Base-by-base conservation (phyloP, 257 asterid species). In the Euphrasia confusa region DNA sequence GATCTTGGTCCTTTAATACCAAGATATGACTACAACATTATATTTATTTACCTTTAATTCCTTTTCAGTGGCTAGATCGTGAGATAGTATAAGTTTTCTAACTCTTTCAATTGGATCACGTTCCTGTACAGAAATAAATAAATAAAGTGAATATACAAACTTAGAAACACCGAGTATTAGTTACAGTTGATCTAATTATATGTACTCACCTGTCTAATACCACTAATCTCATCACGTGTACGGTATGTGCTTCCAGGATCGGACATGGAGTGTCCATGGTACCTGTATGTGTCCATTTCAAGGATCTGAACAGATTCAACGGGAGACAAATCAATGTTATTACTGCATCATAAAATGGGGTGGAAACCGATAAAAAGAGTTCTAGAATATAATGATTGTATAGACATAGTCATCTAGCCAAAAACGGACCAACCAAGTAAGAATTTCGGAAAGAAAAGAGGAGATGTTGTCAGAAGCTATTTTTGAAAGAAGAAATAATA, bases 211-310 rank as follows among this genome's bases (percentile, higher is more conserved):
- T 86, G 91, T 74, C 95, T 80, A 71, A 86, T 78, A 48, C 83
- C 91, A 74, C 78, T 74, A 72, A 86, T 83, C 73, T 79, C 95
- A 66, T 81, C 91, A 71, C 91, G 89, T 24, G 95, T 81, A 15
- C 91, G 88, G 58, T 86, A 86, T 55, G 95, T 81, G 83, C 87
- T 86, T 35, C 91, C 95, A 37, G 95, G 95, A 71, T 86, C 95
- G 71, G 95, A 86, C 91, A 83, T 81, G 66, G 91, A 86, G 78
- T 81, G 91, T 8, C 91, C 90, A 58, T 83, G 95, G 75, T 86
- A 81, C 73, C 92, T 81, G 58, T 86, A 86, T 50, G 95, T 86
- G 80, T 86, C 95, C 95, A 86, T 86, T 74, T 86, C 95, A 40
- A 86, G 91, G 74, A 86, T 79, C 91, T 83, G 78, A 71, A 74